phyloP scores from a whole-genome alignment of 805 yeast genomes.

The Kodamaea restingae region DNA sequence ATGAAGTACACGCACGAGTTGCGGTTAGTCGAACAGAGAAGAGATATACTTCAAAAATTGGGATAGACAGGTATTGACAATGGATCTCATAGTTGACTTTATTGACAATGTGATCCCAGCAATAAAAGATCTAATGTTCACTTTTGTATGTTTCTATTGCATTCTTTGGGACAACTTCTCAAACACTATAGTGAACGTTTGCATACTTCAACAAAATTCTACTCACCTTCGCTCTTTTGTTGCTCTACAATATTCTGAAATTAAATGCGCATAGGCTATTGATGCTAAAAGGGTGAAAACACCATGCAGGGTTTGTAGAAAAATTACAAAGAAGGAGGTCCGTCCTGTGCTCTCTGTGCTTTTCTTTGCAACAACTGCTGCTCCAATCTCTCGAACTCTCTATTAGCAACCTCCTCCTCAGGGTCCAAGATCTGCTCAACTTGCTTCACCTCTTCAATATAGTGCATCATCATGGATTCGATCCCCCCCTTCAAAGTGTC shows the following conservation, averaged over 20 bases:
- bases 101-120: no score
- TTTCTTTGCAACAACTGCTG: conserved; percentile 29
- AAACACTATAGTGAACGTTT: no score
- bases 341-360: conserved; percentile 10
- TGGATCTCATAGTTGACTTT: no score
- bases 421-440: conserved; percentile 83
- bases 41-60: conserved; percentile 7
- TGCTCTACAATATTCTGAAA: conserved; percentile 1
- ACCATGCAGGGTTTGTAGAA: background rate
- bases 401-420: conserved; percentile 70
- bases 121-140: no score
- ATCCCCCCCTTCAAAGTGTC: conserved; percentile 94
- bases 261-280: background rate
- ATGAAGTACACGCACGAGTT: conserved; percentile 20
- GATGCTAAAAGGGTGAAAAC: conserved; percentile 1
- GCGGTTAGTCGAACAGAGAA: conserved; percentile 2
- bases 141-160: no score
- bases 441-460: conserved; percentile 89
- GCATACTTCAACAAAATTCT: no score
- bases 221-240: no score
- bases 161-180: no score
- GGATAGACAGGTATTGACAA: background rate
- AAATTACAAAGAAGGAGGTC: conserved; percentile 23
- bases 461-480: conserved; percentile 95
- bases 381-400: conserved; percentile 84